Conservation (phyloP, 1,284 basidiomycete genomes). For the Moesziomyces globuligerus region DNA sequence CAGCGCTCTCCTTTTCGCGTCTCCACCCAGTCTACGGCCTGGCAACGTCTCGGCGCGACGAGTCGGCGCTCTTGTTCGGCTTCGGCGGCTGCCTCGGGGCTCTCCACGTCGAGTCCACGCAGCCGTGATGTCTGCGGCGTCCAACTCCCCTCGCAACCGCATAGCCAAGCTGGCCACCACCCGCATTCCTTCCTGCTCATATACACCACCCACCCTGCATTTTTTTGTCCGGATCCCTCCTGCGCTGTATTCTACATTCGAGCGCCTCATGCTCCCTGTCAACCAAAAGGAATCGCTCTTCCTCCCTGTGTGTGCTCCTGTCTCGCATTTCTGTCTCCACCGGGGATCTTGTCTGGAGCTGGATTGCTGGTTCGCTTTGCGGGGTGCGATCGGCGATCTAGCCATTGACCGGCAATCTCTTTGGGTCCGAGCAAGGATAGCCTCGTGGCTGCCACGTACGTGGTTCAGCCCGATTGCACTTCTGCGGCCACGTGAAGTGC, state of each 20-base stretch:
- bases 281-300: not conserved
- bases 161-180: too few species aligned
- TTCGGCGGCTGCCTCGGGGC: constrained; percentile 38
- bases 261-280: not conserved
- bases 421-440: not conserved
- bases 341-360: not conserved
- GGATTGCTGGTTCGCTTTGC: not conserved
- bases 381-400: not conserved
- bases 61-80: constrained; percentile 27
- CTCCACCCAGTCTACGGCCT: constrained; percentile 29
- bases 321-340: not conserved
- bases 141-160: not conserved
- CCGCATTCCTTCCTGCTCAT: constrained; percentile 4
- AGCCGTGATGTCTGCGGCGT: constrained; percentile 6
- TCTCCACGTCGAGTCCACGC: constrained; percentile 6
- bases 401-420: not conserved
- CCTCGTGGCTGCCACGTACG: not conserved
- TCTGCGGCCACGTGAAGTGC: not conserved
- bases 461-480: not conserved
- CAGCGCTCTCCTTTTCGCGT: constrained; percentile 36
- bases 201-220: not conserved
- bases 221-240: not conserved
- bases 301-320: not conserved
- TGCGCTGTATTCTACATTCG: not conserved
- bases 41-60: constrained; percentile 3